Evolutionary conservation across 805 yeast genomes (phyloP).

Genomic region (Monosporozyma siamensis): DNA sequence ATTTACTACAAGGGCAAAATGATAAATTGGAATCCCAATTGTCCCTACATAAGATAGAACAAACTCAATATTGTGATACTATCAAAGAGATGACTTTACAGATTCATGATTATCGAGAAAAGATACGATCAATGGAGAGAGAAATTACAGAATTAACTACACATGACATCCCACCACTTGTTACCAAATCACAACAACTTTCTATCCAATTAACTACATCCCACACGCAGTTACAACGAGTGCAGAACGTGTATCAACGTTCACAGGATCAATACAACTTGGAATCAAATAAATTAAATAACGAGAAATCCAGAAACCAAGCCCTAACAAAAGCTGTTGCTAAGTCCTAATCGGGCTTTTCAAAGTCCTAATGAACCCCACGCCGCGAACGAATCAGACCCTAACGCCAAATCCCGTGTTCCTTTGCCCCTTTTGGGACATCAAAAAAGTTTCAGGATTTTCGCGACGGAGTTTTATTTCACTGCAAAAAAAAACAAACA

Average conservation of each 20-base stretch:
- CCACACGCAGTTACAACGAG: background rate
- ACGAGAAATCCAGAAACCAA: background rate
- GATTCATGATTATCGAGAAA: no score
- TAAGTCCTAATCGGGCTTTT: background rate
- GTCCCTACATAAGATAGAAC: no score
- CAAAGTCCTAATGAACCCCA: no score
- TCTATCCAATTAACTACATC: background rate
- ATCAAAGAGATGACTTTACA: no score
- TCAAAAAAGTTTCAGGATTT: background rate
- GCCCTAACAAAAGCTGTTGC: background rate
- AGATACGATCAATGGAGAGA: background rate
- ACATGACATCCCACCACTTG: background rate
- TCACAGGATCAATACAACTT: background rate
- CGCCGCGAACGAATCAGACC: background rate
- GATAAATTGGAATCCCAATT: background rate
- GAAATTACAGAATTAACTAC: background rate
- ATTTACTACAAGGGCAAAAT: background rate
- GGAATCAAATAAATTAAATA: background rate
- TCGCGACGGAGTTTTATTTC: conserved; percentile 1
- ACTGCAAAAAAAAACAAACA: no score
- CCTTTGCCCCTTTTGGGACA: no score
- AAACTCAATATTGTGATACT: no score
- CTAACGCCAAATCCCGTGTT: no score
- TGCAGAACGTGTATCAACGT: background rate
- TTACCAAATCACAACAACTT: no score